These are phyloP conservation scores for Cercophora samala DNA, from an alignment of 495 filamentous ascomycete genomes.

Conservation along the genomic window DNA sequence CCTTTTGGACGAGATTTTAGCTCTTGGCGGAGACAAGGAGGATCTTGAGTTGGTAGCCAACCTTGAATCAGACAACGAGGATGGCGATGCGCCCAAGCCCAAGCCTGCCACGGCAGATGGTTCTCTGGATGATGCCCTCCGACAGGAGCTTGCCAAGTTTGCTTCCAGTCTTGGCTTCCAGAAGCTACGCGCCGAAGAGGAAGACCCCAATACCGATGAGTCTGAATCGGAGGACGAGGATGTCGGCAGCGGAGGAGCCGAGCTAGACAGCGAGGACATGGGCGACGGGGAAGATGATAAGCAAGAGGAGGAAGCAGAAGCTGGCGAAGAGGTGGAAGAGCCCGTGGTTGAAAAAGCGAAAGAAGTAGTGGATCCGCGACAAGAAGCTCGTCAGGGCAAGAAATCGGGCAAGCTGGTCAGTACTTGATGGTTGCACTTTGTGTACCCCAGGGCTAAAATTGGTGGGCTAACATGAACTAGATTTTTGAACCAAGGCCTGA, in stretches of 20 bases:
- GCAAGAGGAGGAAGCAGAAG: conserved; percentile 25
- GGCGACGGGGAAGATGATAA: conserved; percentile 31
- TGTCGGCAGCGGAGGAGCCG: conserved; percentile 27
- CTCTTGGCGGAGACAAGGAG: conserved; percentile 73
- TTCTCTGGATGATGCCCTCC: conserved; percentile 36
- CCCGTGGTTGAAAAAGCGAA: background rate
- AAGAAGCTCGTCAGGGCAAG: conserved; percentile 26
- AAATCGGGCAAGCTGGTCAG: conserved; percentile 41
- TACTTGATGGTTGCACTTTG: conserved; percentile 21
- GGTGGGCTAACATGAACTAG: conserved; percentile 41
- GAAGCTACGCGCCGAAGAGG: conserved; percentile 32
- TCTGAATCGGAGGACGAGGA: conserved; percentile 32
- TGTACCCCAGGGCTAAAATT: background rate
- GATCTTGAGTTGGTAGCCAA: conserved; percentile 65
- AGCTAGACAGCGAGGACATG: conserved; percentile 24
- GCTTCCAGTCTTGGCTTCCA: conserved; percentile 48
- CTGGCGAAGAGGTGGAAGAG: conserved; percentile 21
- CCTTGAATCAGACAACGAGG: conserved; percentile 60
- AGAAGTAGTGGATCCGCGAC: conserved; percentile 15
- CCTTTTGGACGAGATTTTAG: conserved; percentile 64
- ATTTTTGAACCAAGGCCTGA: conserved; percentile 74
- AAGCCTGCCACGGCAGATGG: conserved; percentile 24
- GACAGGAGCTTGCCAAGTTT: conserved; percentile 44
- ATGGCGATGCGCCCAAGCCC: conserved; percentile 39
- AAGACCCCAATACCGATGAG: conserved; percentile 34